phyloP scores from a whole-genome alignment of 2,329 filamentous ascomycete species.

The Falciphora oryzae region DNA sequence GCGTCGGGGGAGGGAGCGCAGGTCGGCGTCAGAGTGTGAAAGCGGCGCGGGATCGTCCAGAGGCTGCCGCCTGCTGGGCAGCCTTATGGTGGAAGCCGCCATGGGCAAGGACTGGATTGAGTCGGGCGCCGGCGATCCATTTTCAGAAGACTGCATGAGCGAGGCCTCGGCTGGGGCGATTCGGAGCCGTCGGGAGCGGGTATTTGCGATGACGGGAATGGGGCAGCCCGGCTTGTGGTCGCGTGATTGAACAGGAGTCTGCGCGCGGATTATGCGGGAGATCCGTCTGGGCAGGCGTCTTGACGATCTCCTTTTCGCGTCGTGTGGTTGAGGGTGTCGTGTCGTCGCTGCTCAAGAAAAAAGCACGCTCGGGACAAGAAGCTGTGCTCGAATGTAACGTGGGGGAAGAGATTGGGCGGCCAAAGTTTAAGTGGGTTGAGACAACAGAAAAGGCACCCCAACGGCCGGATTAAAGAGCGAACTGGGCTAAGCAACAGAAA shows the following conservation, averaged over 20 bases:
- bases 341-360: neutral
- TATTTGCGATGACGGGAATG: neutral
- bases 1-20: slow-evolving; percentile 42
- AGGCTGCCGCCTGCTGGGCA: slow-evolving; percentile 57
- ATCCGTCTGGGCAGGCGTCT: too few species aligned
- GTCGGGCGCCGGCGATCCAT: slow-evolving; percentile 59
- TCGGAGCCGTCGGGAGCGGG: neutral
- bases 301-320: neutral
- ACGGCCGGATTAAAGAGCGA: too few species aligned
- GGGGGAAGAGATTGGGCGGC: too few species aligned
- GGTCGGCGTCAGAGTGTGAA: slow-evolving; percentile 45
- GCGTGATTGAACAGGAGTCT: neutral
- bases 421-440: neutral
- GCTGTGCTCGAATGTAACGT: neutral
- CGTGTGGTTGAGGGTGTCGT: neutral
- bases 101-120: slow-evolving; percentile 65
- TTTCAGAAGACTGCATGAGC: slow-evolving; percentile 63
- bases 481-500: neutral
- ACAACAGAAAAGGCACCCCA: neutral
- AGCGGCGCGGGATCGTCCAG: slow-evolving; percentile 35
- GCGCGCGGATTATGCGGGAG: neutral
- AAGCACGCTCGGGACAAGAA: neutral
- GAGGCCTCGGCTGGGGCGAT: slow-evolving; percentile 4
- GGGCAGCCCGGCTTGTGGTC: neutral
- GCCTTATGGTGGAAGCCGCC: slow-evolving; percentile 52